Evolutionary conservation across 2,329 filamentous ascomycete genomes (phyloP).

Genomic region (Penicillium sumatraense): DNA sequence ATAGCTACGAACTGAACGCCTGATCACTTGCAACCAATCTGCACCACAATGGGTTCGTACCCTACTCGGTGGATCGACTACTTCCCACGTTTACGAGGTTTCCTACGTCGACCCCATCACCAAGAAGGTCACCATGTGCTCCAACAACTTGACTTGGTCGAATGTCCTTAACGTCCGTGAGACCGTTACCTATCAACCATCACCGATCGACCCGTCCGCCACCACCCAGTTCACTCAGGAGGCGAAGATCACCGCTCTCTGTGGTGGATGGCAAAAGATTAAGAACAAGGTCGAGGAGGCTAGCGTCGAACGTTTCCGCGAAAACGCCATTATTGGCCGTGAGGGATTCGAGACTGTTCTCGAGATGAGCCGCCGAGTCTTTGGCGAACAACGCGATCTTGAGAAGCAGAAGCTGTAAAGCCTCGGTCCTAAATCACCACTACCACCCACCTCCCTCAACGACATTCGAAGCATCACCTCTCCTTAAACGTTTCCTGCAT

Average conservation of each 20-base stretch:
- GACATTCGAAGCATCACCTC: conserved; percentile 9
- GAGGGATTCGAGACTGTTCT: conserved; percentile 96
- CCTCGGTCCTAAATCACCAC: conserved; percentile 12
- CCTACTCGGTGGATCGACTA: conserved; percentile 78
- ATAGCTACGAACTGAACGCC: conserved; percentile 74
- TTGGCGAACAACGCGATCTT: conserved; percentile 82
- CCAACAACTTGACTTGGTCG: conserved; percentile 89
- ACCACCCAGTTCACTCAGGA: conserved; percentile 85
- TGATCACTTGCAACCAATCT: conserved; percentile 56
- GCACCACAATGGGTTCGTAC: conserved; percentile 66
- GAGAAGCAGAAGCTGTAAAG: conserved; percentile 49
- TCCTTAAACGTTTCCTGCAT: conserved; percentile 21
- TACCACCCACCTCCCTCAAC: not conserved
- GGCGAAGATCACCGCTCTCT: conserved; percentile 90
- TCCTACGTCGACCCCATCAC: conserved; percentile 85
- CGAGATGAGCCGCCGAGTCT: conserved; percentile 88
- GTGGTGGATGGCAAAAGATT: conserved; percentile 95
- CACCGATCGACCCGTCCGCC: conserved; percentile 50
- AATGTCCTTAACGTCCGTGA: conserved; percentile 92
- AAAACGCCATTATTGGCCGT: conserved; percentile 87
- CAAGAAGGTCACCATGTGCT: conserved; percentile 95
- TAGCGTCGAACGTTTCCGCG: conserved; percentile 82
- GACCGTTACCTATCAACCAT: conserved; percentile 83
- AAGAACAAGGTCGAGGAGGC: conserved; percentile 95
- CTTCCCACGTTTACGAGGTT: conserved; percentile 90